phyloP scores from a whole-genome alignment of 2,329 filamentous ascomycete species.

The Paramyrothecium roridum region DNA sequence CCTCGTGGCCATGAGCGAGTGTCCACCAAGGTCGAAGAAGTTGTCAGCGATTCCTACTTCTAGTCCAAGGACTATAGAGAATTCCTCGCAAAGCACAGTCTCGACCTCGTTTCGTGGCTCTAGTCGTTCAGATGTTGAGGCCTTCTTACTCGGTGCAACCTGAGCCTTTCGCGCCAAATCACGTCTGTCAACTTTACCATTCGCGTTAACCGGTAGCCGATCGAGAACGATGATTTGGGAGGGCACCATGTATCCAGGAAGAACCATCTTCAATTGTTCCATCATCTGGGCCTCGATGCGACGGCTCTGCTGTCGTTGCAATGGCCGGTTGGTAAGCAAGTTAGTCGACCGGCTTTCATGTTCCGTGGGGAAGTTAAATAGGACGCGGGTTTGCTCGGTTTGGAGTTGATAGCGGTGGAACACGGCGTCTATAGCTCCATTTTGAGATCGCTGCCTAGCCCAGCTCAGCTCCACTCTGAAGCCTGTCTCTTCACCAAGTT shows the following conservation, averaged over 20 bases:
- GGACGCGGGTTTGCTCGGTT: not conserved
- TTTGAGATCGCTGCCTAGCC: slow-evolving; percentile 28
- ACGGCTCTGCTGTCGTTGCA: slow-evolving; percentile 4
- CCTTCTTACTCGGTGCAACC: not conserved
- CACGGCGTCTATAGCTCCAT: slow-evolving; percentile 12
- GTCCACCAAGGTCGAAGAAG: not conserved
- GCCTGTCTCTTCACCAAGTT: slow-evolving; percentile 25
- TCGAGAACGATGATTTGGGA: not conserved
- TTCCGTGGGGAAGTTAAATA: slow-evolving; percentile 12
- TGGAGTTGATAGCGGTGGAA: slow-evolving; percentile 14
- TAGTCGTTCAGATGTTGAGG: not conserved
- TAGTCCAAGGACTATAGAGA: not conserved
- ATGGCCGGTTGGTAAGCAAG: slow-evolving; percentile 11
- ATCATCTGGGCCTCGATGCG: slow-evolving; percentile 4
- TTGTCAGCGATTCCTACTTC: not conserved
- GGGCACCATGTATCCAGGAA: slow-evolving; percentile 2
- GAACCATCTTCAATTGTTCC: not conserved
- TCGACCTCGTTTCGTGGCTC: not conserved
- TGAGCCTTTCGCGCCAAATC: not conserved
- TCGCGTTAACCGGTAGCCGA: not conserved
- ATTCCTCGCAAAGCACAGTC: not conserved
- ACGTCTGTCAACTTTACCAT: not conserved
- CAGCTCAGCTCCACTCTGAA: slow-evolving; percentile 42
- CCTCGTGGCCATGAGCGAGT: slow-evolving; percentile 5
- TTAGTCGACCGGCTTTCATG: not conserved